Evolutionary conservation across 1,284 basidiomycete species (phyloP).

Genomic region (Melampsora americana): DNA sequence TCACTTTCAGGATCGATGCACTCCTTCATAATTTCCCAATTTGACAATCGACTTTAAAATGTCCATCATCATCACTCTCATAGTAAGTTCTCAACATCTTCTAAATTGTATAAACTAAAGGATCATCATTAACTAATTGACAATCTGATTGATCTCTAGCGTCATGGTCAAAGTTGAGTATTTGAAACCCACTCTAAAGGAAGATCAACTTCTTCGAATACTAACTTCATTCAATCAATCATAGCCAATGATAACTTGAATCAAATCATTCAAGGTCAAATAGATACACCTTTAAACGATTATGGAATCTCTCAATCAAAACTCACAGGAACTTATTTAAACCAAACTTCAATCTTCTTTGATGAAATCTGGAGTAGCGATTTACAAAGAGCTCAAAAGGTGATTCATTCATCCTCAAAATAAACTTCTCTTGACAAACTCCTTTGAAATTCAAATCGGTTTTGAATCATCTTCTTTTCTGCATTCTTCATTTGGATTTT

Average conservation of each 20-base stretch:
- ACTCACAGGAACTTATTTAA: slow-evolving; percentile 5
- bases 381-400: slow-evolving; percentile 32
- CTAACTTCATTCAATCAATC: slow-evolving; percentile 66
- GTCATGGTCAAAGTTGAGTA: slow-evolving; percentile 10
- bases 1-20: too few species aligned
- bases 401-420: not conserved
- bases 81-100: not conserved
- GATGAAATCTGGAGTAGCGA: slow-evolving; percentile 36
- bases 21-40: too few species aligned
- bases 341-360: not conserved
- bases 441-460: too few species aligned
- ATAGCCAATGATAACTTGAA: slow-evolving; percentile 52
- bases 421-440: too few species aligned
- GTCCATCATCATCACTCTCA: slow-evolving; percentile 8
- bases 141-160: slow-evolving; percentile 60
- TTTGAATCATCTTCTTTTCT: not conserved
- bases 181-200: not conserved
- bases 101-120: slow-evolving; percentile 55
- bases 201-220: not conserved
- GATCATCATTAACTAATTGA: slow-evolving; percentile 73
- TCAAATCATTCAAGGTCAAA: slow-evolving; percentile 38
- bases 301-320: slow-evolving; percentile 20
- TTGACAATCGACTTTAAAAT: not conserved
- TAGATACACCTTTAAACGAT: slow-evolving; percentile 23
- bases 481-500: not conserved